Evolutionary conservation across 495 filamentous ascomycete genomes (phyloP).

Genomic region (Aspergillus nanangensis): DNA sequence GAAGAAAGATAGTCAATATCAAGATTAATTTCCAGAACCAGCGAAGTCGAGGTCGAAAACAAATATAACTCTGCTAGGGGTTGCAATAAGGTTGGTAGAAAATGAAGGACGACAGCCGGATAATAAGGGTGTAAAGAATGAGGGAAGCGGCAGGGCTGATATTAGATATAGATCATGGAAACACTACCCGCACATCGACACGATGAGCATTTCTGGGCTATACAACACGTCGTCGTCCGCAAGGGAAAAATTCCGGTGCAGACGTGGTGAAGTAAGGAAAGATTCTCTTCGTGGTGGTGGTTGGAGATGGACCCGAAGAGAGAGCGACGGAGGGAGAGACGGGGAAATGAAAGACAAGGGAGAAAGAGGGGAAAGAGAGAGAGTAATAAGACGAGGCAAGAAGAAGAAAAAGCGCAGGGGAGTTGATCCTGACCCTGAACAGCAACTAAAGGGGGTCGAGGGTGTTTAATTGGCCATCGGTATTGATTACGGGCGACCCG

Average conservation of each 20-base stretch:
- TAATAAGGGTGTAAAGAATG: conserved; percentile 1
- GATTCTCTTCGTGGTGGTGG: conserved; percentile 7
- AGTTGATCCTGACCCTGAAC: conserved; percentile 19
- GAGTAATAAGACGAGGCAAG: background rate
- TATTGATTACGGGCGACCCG: no score
- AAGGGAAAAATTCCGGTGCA: background rate
- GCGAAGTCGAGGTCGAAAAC: background rate
- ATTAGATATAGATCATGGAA: background rate
- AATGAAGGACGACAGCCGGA: background rate
- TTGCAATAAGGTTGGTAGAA: background rate
- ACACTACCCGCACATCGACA: conserved; percentile 7
- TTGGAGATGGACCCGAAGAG: conserved; percentile 8
- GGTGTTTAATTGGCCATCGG: no score
- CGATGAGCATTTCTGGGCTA: conserved; percentile 16
- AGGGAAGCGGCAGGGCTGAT: background rate
- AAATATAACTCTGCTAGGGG: background rate
- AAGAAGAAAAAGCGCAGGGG: conserved; percentile 10
- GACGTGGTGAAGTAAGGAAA: conserved; percentile 5
- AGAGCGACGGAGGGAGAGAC: conserved; percentile 3
- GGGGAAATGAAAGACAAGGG: conserved; percentile 1
- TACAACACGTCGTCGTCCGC: conserved; percentile 9
- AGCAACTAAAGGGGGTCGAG: conserved; percentile 6
- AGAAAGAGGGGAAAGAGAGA: conserved; percentile 4
- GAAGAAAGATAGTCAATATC: background rate
- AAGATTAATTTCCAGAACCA: background rate